These are phyloP conservation scores for Coemansia guatemalensis DNA, from an alignment of 192 early-diverging fungal species.

Conservation along the genomic window DNA sequence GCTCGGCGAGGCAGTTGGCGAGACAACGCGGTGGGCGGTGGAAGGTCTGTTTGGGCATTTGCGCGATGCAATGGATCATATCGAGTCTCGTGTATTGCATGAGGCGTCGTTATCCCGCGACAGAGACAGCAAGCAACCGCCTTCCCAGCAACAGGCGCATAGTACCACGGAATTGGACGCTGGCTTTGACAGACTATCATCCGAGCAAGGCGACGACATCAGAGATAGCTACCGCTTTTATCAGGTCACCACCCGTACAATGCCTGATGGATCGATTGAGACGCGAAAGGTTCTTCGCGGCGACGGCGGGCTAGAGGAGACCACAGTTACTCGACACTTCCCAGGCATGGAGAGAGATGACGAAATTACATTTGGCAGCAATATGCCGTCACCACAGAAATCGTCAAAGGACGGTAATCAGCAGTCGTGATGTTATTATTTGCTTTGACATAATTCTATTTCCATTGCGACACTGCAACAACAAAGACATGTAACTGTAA, in stretches of 20 bases:
- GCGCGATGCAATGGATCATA: conserved; percentile 35
- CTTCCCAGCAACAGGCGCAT: conserved; percentile 20
- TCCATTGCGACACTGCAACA: too few species aligned
- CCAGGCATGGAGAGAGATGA: conserved; percentile 15
- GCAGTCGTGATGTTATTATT: background rate
- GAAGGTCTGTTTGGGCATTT: conserved; percentile 41
- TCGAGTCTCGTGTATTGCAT: conserved; percentile 19
- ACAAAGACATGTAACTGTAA: background rate
- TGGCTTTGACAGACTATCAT: conserved; percentile 34
- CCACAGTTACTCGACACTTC: conserved; percentile 29
- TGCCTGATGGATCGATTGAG: conserved; percentile 51
- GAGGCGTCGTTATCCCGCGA: conserved; percentile 14
- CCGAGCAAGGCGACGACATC: conserved; percentile 20
- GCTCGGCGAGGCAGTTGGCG: conserved; percentile 37
- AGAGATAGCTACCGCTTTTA: conserved; percentile 25
- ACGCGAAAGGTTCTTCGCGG: conserved; percentile 36
- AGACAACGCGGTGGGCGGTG: conserved; percentile 46
- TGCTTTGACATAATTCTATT: too few species aligned
- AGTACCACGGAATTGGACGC: conserved; percentile 18
- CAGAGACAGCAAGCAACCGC: background rate
- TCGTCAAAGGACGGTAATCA: background rate
- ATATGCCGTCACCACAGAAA: too few species aligned
- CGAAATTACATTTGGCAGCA: conserved; percentile 6
- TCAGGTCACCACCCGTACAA: conserved; percentile 34
- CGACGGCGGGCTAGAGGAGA: conserved; percentile 28